phyloP scores from a whole-genome alignment of 495 filamentous ascomycete species.

The Hyaloscypha variabilis region DNA sequence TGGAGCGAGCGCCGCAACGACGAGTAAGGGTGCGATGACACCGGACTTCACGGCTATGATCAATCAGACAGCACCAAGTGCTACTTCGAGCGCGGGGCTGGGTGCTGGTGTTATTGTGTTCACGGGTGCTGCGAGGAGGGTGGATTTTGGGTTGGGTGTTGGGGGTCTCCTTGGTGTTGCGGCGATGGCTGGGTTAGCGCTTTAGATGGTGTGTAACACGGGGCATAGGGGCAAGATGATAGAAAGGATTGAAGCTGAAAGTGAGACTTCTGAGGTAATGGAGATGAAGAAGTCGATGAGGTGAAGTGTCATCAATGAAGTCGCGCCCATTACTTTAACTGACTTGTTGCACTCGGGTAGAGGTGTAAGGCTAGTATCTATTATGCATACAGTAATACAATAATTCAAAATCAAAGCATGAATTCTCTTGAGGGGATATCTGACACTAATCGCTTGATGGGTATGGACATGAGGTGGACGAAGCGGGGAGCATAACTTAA shows the following conservation, averaged over 20 bases:
- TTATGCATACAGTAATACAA: not conserved
- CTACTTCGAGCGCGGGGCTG: not conserved
- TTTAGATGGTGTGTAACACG: not conserved
- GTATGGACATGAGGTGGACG: too few species aligned
- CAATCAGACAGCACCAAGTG: not conserved
- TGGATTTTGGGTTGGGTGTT: not conserved
- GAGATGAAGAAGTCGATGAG: not conserved
- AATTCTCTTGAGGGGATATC: too few species aligned
- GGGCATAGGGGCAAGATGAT: not conserved
- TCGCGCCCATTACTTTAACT: not conserved
- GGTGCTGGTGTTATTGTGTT: not conserved
- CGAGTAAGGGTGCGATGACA: not conserved
- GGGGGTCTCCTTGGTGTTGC: not conserved
- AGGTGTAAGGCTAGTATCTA: not conserved
- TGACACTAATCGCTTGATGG: too few species aligned
- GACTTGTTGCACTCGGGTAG: not conserved
- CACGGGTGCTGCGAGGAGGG: not conserved
- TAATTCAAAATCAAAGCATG: too few species aligned
- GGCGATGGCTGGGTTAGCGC: not conserved
- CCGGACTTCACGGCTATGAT: conserved; percentile 8
- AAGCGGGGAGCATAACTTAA: too few species aligned
- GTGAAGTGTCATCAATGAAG: not conserved
- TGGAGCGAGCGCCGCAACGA: not conserved
- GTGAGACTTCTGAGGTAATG: not conserved
- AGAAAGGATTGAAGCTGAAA: not conserved